These are phyloP conservation scores for Elsinoe australis DNA, from an alignment of 2,329 filamentous ascomycete species.

Conservation along the genomic window DNA sequence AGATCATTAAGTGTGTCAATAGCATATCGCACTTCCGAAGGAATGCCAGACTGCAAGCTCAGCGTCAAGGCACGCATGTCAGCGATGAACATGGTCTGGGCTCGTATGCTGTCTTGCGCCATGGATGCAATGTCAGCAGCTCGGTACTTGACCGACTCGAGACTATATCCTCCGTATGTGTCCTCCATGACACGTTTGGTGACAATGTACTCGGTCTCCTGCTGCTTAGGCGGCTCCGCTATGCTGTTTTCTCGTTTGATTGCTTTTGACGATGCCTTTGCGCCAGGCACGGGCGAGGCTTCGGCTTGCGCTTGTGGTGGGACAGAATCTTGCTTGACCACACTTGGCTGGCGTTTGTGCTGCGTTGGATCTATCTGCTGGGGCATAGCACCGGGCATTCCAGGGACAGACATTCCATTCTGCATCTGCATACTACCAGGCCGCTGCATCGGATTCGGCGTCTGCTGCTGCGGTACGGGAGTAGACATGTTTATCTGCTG, in stretches of 20 bases:
- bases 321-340: conserved; percentile 18
- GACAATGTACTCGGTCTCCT: conserved; percentile 18
- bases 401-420: conserved; percentile 35
- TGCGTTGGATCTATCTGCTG: conserved; percentile 35
- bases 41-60: conserved; percentile 82
- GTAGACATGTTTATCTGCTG: conserved; percentile 20
- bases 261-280: conserved; percentile 15
- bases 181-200: conserved; percentile 22
- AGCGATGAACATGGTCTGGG: conserved; percentile 75
- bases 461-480: conserved; percentile 17
- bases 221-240: conserved; percentile 10
- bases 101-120: conserved; percentile 66
- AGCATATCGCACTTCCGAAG: conserved; percentile 80
- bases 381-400: conserved; percentile 25
- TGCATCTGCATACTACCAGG: conserved; percentile 31
- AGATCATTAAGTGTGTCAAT: conserved; percentile 73
- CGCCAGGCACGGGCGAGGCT: conserved; percentile 18
- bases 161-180: conserved; percentile 60
- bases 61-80: conserved; percentile 85
- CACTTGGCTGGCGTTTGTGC: conserved; percentile 27
- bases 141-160: conserved; percentile 56
- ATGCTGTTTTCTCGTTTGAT: conserved; percentile 20
- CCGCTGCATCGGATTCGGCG: conserved; percentile 14
- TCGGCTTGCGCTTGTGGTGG: conserved; percentile 15
- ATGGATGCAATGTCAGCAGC: conserved; percentile 59